phyloP scores from a whole-genome alignment of 2,329 filamentous ascomycete genomes.

The Colletotrichum lini region DNA sequence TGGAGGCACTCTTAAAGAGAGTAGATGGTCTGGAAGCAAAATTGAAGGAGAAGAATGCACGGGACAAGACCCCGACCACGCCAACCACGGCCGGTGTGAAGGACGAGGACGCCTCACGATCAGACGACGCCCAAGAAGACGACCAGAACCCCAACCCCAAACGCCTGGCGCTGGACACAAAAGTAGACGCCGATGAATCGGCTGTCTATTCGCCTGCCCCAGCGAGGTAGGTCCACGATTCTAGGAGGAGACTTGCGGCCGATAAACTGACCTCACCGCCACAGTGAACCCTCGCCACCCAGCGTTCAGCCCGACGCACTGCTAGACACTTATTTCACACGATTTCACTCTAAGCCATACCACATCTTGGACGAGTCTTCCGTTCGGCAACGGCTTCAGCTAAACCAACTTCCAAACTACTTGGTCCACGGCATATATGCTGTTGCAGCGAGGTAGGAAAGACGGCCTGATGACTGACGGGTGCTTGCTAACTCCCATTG shows the following conservation, averaged over 20 bases:
- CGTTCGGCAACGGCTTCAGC: conserved; percentile 79
- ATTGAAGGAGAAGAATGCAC: conserved; percentile 76
- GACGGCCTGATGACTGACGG: not conserved
- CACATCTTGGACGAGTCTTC: conserved; percentile 84
- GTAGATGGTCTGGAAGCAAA: conserved; percentile 89
- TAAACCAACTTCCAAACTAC: conserved; percentile 74
- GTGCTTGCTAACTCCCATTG: conserved; percentile 42
- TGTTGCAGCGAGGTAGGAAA: conserved; percentile 71
- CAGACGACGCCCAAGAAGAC: conserved; percentile 48
- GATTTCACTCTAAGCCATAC: conserved; percentile 86
- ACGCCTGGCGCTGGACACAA: conserved; percentile 52
- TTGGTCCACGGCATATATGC: conserved; percentile 72
- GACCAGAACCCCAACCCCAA: conserved; percentile 59
- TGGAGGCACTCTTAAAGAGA: conserved; percentile 86
- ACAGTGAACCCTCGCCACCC: conserved; percentile 64
- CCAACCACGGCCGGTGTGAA: conserved; percentile 43
- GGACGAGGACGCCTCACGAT: conserved; percentile 46
- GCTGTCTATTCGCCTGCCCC: conserved; percentile 60
- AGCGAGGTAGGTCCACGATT: conserved; percentile 50
- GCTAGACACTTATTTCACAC: conserved; percentile 83
- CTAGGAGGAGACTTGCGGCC: not conserved
- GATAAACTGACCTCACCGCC: conserved; percentile 28
- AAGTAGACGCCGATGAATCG: conserved; percentile 54
- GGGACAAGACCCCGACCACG: conserved; percentile 48
- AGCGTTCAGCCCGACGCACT: conserved; percentile 71